Evolutionary conservation across 768 basidiomycete genomes (phyloP), one percentile per base, ranked within the genome.

Genomic region (Boletus pseudo-olivaceus): DNA sequence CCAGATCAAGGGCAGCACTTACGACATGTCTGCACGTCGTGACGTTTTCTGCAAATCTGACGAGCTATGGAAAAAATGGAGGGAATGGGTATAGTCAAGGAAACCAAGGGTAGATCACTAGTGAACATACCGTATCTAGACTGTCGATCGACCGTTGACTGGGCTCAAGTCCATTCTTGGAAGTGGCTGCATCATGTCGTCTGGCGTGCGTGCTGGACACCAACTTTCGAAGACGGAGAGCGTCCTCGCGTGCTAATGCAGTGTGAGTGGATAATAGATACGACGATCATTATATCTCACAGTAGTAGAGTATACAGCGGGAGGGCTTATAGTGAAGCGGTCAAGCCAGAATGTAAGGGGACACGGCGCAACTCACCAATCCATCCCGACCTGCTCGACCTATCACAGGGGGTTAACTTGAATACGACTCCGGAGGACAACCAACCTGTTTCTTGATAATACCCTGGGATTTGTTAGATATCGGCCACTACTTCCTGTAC

Each of bases 381-480:
- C 88, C 88, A 64, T 93, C 89, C 49, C 91, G 79, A 27, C 90
- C 91, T 52, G 87, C 90, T 47, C 90, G 78, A 41, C 90, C 89
- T 88, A 52, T 30, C 44, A 47, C 49, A 57, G 4, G 46, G 37
- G n/a, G 15, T 65, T 23, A 59, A 19, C 14, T 49, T 19, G 20
- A 35, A 43, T 35, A 32, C 8, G 12, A 51, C 17, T 10, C 39
- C 26, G 37, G 19, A 43, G 30, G 23, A 41, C 29, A 10, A 55
- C 75, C 23, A 60, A 84, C 88, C 89, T 58, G 90, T 92, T 69
- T 93, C 91, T 67, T 93, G 91, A 67, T 93, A 93, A 67, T 85
- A 93, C 0, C 89, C 90, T 90, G 44, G 11, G 17, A 38, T 9
- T 29, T 11, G 19, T 68, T 38, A 55, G 45, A 55, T 17, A 44